Evolutionary conservation across 257 asterid genomes (phyloP).

Genomic region (Solanum arcanum): DNA sequence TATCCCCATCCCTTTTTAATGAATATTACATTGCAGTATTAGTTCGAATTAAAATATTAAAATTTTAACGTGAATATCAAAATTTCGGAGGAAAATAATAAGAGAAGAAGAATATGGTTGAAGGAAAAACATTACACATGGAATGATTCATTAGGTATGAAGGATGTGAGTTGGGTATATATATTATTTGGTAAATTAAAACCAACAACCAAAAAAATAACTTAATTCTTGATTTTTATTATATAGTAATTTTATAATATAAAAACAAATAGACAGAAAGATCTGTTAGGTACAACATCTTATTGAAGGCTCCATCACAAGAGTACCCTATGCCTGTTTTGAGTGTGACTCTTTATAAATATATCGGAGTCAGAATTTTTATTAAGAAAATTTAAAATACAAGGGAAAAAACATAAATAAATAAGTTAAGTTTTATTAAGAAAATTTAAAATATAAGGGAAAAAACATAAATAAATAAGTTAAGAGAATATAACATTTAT

Average conservation of each 20-base stretch:
- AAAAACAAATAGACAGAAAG: conserved; percentile 5
- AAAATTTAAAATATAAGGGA: background rate
- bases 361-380: background rate
- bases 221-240: conserved; percentile 1
- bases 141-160: conserved; percentile 11
- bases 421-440: background rate
- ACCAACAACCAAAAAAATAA: background rate
- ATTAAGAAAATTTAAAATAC: background rate
- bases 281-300: conserved; percentile 24
- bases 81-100: too few relatives aligned
- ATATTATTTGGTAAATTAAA: conserved; percentile 27
- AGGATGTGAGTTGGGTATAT: background rate
- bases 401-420: fast-evolving
- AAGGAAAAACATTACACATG: conserved; percentile 7
- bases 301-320: conserved; percentile 13
- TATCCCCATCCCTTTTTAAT: background rate
- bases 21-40: fast-evolving
- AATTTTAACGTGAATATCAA: background rate
- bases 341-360: background rate
- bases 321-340: conserved; percentile 37
- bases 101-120: background rate
- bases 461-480: background rate
- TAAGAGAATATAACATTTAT: background rate
- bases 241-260: background rate
- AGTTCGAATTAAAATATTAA: too few relatives aligned